These are phyloP conservation scores for Microdochium trichocladiopsis DNA, from an alignment of 2,329 filamentous ascomycete genomes.

Conservation along the genomic window DNA sequence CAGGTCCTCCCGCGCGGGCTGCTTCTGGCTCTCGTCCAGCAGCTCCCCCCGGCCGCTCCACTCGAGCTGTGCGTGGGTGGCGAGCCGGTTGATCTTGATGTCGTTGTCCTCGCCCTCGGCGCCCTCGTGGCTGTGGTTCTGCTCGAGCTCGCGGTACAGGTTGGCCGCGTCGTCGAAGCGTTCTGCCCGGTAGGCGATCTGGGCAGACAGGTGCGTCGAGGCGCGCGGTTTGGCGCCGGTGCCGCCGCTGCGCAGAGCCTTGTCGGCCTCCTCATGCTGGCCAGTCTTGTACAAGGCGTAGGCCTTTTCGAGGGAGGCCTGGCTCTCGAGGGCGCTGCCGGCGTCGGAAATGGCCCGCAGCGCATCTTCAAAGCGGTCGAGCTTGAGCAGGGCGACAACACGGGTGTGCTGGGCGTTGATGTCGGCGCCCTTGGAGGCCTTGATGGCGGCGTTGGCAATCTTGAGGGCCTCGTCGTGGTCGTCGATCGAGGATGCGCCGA, in stretches of 20 bases:
- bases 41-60: slow-evolving; percentile 55
- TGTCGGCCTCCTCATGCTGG: slow-evolving; percentile 44
- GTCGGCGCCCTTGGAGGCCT: slow-evolving; percentile 50
- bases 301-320: slow-evolving; percentile 61
- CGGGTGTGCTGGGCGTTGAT: slow-evolving; percentile 59
- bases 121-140: slow-evolving; percentile 29
- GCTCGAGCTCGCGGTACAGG: slow-evolving; percentile 56
- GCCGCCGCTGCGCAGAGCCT: slow-evolving; percentile 1
- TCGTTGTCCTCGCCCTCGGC: slow-evolving; percentile 62
- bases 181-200: slow-evolving; percentile 68
- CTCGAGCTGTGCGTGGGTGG: slow-evolving; percentile 63
- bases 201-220: slow-evolving; percentile 51
- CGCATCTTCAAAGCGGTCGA: slow-evolving; percentile 77
- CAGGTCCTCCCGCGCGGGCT: slow-evolving; percentile 51
- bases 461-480: slow-evolving; percentile 71
- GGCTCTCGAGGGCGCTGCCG: slow-evolving; percentile 51
- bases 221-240: slow-evolving; percentile 13
- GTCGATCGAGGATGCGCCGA: slow-evolving; percentile 48
- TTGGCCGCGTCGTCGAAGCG: slow-evolving; percentile 60
- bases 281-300: slow-evolving; percentile 83
- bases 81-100: slow-evolving; percentile 68
- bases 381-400: slow-evolving; percentile 68
- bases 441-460: slow-evolving; percentile 53
- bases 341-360: slow-evolving; percentile 60
- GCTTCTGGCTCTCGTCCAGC: slow-evolving; percentile 40